Base-by-base conservation (phyloP, 805 yeast species). In the Peterozyma toletana region DNA sequence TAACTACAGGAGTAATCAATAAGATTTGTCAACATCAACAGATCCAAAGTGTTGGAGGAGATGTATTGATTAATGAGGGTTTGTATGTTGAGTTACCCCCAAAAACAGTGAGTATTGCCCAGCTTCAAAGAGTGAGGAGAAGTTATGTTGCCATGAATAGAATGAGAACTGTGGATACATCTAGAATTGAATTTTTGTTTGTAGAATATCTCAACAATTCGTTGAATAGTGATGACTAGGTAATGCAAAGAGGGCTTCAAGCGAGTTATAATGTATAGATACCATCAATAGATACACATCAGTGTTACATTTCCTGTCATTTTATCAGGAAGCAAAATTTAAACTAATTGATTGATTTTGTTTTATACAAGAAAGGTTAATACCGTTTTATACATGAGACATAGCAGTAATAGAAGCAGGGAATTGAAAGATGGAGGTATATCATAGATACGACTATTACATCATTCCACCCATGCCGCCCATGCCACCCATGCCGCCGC, bases 131-230 rank as follows among this genome's bases (percentile, higher is more conserved):
- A 48, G 67, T 87, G 11, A 72, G 96, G 59, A 73, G 99, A 52
- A 82, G 89, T 14, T 91, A 84, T 61, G 77, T 90, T n/a, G 70
- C 78, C 35, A 68, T 91, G 59, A 88, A 91, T 58, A 76, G 86
- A 53, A 78, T 89, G 70, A 72, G 96, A 54, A 78, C 81, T 36
- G 69, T 89, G 37, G 93, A 86, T 41, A 55, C 69, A 17, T 80
- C 75, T 27, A 66, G 96, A 53, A 86, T 91, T 18, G 72, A 68
- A 4, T 77, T 81, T 1, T 58, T 86, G 53, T 91, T 90, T 63
- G 83, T 81, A 5, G 95, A 89, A 37, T 91, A 85, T 58, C 60
- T 90, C 46, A 78, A 78, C 50, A 76, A 75, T 52, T 81, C 85
- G 53, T 68, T 85, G 49, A 66, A 71, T 41, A 57, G 55, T 39